Conservation (phyloP, 345 rosid species). For the Noccaea bulbosa region DNA sequence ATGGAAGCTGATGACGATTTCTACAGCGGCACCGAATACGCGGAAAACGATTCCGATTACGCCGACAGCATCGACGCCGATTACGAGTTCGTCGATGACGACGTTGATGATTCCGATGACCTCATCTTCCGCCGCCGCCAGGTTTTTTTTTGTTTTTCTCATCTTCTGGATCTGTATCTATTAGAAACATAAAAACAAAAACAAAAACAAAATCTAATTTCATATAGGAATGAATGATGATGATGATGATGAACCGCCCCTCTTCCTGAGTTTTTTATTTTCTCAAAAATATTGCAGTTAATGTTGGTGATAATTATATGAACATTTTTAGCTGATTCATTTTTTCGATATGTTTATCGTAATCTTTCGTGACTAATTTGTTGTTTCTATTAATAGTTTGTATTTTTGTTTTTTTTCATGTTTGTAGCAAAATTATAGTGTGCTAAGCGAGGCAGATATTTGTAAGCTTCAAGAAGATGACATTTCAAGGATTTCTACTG, state of each 20-base stretch:
- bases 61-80: slow-evolving; percentile 63
- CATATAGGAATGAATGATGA: too few relatives aligned
- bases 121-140: slow-evolving; percentile 65
- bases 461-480: slow-evolving; percentile 71
- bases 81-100: slow-evolving; percentile 73
- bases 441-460: slow-evolving; percentile 74
- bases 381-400: neutral
- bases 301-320: neutral
- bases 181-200: neutral
- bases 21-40: slow-evolving; percentile 75
- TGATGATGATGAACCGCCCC: neutral
- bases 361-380: neutral
- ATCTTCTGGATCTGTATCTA: slow-evolving; percentile 20
- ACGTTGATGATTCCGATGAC: slow-evolving; percentile 73
- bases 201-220: neutral
- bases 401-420: neutral
- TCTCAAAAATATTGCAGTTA: neutral
- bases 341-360: neutral
- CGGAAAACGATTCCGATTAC: slow-evolving; percentile 51
- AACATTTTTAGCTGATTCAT: neutral
- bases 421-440: slow-evolving; percentile 62
- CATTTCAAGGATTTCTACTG: slow-evolving; percentile 58
- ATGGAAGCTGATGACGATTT: slow-evolving; percentile 70
- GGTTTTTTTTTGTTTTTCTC: slow-evolving; percentile 38
- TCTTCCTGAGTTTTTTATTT: neutral